A percentile compares a stretch with the other conserved stretches of the same genome.
Conservation (phyloP, 345 rosid genomes). For the Rhodamnia argentea region DNA sequence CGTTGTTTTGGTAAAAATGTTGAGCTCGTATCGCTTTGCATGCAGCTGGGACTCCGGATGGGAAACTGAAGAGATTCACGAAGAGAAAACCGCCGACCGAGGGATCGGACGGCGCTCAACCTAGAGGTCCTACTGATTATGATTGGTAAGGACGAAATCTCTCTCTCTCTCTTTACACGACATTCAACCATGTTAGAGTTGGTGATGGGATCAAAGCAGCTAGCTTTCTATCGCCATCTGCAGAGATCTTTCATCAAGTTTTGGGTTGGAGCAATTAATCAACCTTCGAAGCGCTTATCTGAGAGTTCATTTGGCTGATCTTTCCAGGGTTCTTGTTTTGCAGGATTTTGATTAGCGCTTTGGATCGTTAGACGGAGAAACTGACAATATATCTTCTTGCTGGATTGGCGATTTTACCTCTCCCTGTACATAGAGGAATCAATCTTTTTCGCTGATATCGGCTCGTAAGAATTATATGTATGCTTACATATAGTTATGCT, state of each 20-base stretch:
- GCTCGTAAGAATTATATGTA: background rate
- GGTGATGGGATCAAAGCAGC: background rate
- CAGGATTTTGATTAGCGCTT: conserved; percentile 63
- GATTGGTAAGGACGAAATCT: conserved; percentile 33
- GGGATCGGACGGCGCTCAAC: conserved; percentile 16
- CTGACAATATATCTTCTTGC: conserved; percentile 1
- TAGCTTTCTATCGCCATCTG: background rate
- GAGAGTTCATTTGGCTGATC: background rate
- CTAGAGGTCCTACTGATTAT: conserved; percentile 42
- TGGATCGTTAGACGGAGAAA: conserved; percentile 43
- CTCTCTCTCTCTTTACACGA: background rate
- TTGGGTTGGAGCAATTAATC: background rate
- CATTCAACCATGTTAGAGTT: background rate
- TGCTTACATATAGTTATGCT: background rate
- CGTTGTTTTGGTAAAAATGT: background rate
- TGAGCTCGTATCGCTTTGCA: background rate
- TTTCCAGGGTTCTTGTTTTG: background rate
- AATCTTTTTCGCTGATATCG: background rate
- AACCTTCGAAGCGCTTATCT: background rate
- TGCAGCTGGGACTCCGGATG: conserved; percentile 62
- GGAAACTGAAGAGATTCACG: conserved; percentile 27
- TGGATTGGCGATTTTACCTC: background rate
- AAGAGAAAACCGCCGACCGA: conserved; percentile 24
- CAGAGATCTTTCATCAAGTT: background rate
- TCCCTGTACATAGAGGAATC: background rate